Evolutionary conservation across 352 stramenopile species (phyloP), one percentile per base, ranked within the genome.

Genomic region (Phytophthora hibernalis): DNA sequence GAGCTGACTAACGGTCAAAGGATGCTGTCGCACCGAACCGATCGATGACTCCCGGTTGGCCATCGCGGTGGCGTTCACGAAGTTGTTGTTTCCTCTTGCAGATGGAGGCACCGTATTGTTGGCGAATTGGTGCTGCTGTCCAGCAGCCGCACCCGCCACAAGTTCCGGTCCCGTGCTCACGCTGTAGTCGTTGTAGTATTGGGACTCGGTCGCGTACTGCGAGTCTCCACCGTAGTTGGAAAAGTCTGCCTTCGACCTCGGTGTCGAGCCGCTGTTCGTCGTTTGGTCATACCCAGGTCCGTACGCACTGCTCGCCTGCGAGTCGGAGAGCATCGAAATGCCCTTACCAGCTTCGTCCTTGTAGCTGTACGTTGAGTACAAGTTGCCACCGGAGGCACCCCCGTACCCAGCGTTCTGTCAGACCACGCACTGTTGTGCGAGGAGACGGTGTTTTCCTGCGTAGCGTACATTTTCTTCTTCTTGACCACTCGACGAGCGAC

Each of bases 171-270:
- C 71, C 5, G 76, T 60, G 49, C 52, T 74, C 13, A 65, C 64
- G 20, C 59, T 70, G 54, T 74, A 76, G 26, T 77, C 64, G 12
- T 64, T 58, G 28, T 74, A 71, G 61, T 74, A 87, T 20, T 80
- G 73, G 2, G 72, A 70, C n/a, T 68, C 61, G 9, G 50, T 31
- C 8, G 49, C 47, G 21, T 65, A 74, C 31, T 70, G 20, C 0
- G 57, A 56, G 1, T 69, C 15, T 0, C 26, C 58, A 11, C 59
- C 69, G 20, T 52, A 74, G 12, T 59, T 65, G 0, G 65, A 71
- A 40, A 84, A 85, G 45, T 84, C 76, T 9, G 65, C 62, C 0
- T 65, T 80, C 8, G 67, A 66, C 20, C 65, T 65, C 13, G 53
- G 43, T 13, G 65, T 72, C 20, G 65, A 40, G 5, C 61, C 22